Evolutionary conservation across 2,329 filamentous ascomycete genomes (phyloP), one percentile per base, ranked within the genome.

Genomic region (Xylariaceae sp.): DNA sequence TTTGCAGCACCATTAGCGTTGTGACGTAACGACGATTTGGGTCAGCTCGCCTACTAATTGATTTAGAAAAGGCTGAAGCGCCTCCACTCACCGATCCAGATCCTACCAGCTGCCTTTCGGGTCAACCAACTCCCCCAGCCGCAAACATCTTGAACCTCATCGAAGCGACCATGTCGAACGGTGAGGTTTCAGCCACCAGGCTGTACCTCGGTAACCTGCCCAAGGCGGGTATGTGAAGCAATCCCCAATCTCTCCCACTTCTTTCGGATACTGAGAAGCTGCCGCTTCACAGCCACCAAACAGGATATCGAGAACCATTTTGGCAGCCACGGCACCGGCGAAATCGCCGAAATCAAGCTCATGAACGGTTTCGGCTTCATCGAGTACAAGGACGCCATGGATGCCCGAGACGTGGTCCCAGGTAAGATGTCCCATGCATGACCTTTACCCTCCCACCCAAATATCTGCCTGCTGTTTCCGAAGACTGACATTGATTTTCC

Each of bases 361-460:
- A 98, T 98, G 92, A 97, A 95, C 64, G 92, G 92, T 60, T 98
- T 98, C 63, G 92, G 92, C 64, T 98, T 98, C 73, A 95, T 98
- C 63, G 92, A 98, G 68, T 98, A 97, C 69, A 94, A 96, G 68
- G 92, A 97, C 70, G 81, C 88, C 43, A 87, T 96, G 85, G 92
- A 98, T 70, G 92, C 92, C 54, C 85, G 90, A 62, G 92, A 98
- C 70, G 89, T 98, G 50, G 92, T 98, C 59, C 92, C 92, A 67
- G 90, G 92, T 96, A 78, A 7, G 21, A 24, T n/a, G n/a, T n/a
- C n/a, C n/a, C n/a, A n/a, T n/a, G n/a, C 71, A 83, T 43, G 30
- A 38, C 42, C 39, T 33, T 41, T 46, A 41, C 36, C 48, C 48
- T 50, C 28, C 21, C 31, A 24, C n/a, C 28, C 34, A 40, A 12